Evolutionary conservation across 2,329 filamentous ascomycete species (phyloP).

Genomic region (Diaporthe australafricana): DNA sequence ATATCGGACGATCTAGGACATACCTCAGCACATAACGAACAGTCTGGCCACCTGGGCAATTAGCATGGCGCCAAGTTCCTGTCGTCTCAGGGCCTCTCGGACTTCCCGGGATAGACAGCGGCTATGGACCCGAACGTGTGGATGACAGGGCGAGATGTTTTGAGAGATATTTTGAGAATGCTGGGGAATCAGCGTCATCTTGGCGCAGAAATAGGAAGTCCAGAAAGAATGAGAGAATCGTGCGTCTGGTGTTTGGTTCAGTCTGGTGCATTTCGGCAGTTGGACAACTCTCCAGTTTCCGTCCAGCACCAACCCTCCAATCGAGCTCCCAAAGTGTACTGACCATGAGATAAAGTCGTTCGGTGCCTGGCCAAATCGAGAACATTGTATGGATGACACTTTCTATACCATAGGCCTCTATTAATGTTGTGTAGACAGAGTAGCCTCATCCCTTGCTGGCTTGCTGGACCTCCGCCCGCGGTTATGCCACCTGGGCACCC

Average conservation of each 20-base stretch:
- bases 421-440: background rate
- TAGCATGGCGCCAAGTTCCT: background rate
- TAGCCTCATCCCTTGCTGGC: background rate
- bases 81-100: background rate
- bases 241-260: background rate
- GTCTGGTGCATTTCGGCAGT: too few species aligned
- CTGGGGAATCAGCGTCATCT: background rate
- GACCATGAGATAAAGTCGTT: too few species aligned
- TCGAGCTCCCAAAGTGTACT: too few species aligned
- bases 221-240: too few species aligned
- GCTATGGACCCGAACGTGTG: background rate
- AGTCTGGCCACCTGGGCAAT: background rate
- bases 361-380: background rate
- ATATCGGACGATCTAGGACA: slow-evolving; percentile 13
- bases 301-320: too few species aligned
- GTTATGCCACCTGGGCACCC: background rate
- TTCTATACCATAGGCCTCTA: background rate
- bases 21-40: background rate
- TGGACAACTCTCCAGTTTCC: too few species aligned
- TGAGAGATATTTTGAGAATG: background rate
- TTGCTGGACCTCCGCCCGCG: background rate
- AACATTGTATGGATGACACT: background rate
- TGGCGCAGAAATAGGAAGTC: background rate
- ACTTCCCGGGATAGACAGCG: background rate
- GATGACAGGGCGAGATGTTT: background rate